These are phyloP conservation scores for Biscutella laevigata DNA, from an alignment of 441 rosid species.

Conservation along the genomic window DNA sequence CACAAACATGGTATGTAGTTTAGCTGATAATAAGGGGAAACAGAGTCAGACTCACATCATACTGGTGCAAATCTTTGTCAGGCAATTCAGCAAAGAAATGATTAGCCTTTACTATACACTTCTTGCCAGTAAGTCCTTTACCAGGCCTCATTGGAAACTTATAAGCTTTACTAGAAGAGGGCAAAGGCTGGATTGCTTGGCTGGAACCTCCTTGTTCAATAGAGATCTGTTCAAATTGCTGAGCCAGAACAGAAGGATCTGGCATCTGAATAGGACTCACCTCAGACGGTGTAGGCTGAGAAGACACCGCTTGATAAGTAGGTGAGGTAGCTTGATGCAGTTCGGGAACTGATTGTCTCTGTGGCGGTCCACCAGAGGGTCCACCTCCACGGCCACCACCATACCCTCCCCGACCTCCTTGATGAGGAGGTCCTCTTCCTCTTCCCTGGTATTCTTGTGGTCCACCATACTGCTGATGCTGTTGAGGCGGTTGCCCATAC, in stretches of 20 bases:
- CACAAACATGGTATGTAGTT: background rate
- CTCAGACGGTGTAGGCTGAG: conserved; percentile 46
- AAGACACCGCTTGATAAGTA: conserved; percentile 44
- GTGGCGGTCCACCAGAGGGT: conserved; percentile 41
- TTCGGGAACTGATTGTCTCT: conserved; percentile 70
- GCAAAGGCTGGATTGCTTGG: conserved; percentile 48
- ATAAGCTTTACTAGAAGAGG: conserved; percentile 66
- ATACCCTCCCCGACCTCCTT: conserved; percentile 59
- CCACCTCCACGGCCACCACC: conserved; percentile 47
- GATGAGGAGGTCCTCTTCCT: conserved; percentile 62
- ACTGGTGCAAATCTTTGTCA: conserved; percentile 90
- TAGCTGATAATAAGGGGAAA: background rate
- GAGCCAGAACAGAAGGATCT: conserved; percentile 31
- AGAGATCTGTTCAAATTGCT: conserved; percentile 47
- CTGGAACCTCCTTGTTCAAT: conserved; percentile 45
- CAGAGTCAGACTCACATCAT: conserved; percentile 57
- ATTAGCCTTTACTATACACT: conserved; percentile 81
- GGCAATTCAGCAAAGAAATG: conserved; percentile 90
- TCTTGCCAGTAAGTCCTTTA: conserved; percentile 50
- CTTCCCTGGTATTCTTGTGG: conserved; percentile 56
- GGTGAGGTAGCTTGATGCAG: conserved; percentile 91
- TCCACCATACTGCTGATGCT: conserved; percentile 49
- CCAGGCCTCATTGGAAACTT: conserved; percentile 90
- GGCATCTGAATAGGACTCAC: conserved; percentile 42
- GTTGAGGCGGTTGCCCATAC: conserved; percentile 39